Conservation (phyloP, 1,284 basidiomycete genomes). For the Kalmanozyma brasiliensis region DNA sequence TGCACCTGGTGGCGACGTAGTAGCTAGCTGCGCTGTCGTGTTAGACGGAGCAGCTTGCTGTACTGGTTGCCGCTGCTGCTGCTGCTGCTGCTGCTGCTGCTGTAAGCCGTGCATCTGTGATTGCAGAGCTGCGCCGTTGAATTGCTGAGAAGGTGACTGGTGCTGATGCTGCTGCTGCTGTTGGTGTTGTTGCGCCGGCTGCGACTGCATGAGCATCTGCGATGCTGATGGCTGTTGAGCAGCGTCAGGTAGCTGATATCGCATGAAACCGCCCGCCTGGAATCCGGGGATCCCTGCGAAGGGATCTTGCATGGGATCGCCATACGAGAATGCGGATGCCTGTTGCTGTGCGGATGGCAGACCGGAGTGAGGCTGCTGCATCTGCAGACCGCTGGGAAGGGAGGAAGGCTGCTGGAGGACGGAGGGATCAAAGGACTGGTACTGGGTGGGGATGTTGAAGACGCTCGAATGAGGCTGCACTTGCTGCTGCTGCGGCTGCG, state of each 20-base stretch:
- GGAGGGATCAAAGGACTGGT: constrained; percentile 27
- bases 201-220: constrained; percentile 17
- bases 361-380: constrained; percentile 13
- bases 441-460: constrained; percentile 31
- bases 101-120: neutral
- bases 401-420: constrained; percentile 23
- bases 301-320: constrained; percentile 18
- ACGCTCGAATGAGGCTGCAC: constrained; percentile 27
- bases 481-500: constrained; percentile 23
- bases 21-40: neutral
- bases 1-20: neutral
- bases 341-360: constrained; percentile 10
- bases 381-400: constrained; percentile 5
- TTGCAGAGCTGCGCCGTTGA: too few relatives aligned
- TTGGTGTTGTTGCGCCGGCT: constrained; percentile 2
- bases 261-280: constrained; percentile 26
- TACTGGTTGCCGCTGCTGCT: constrained; percentile 1
- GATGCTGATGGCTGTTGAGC: constrained; percentile 7
- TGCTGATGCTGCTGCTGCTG: constrained; percentile 8
- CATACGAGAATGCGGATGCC: constrained; percentile 6
- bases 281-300: constrained; percentile 19
- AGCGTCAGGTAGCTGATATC: constrained; percentile 18
- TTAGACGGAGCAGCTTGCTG: constrained; percentile 5
- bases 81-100: constrained; percentile 8
- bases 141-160: constrained; percentile 12